Base-by-base conservation (phyloP, 768 basidiomycete genomes). In the Calocera viscosa region DNA sequence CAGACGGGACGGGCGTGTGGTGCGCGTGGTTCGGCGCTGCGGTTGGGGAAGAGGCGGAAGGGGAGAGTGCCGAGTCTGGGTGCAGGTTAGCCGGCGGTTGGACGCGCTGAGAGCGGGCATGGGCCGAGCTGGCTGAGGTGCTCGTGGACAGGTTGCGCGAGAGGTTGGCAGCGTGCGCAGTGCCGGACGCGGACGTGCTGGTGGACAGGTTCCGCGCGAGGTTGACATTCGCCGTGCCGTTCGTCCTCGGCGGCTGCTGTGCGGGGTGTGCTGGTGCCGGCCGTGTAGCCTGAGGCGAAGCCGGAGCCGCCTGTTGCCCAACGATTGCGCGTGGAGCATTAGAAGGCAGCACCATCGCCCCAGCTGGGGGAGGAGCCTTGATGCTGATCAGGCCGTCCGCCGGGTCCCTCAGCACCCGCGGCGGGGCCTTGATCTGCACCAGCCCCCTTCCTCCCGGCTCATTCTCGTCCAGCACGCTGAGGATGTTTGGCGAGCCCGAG, bases 1-100 rank as follows among this genome's bases (percentile, higher is more conserved):
- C 53, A 10, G 53, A 60, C 24, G 53, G 53, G 53, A 60, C 53
- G 26, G 53, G 53, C 53, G 53, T 60, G 53, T 60, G 53, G 30
- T 60, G 53, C 30, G 30, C 53, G 30, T 32, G 26, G 30, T 60
- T 2, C 26, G 53, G 30, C 7, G 5, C 16, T 8, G 26, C 30
- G 7, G 53, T 28, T 30, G 53, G 8, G 11, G 5, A 11, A 2
- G 53, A 32, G 14, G 53, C 24, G 14, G 53, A 26, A 10, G 30
- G 14, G 11, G 53, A 11, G 2, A 11, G 11, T 30, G 24, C 26
- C 26, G 53, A 22, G 30, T 5, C 10, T 11, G 30, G 53, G 30
- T 60, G 24, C 5, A 32, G 53, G 2, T 14, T 60, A 3, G 16
- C 14, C 16, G 53, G 26, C 7, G 53, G 24, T 10, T 17, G 43